Conservation (phyloP, 805 yeast species). For the Schizosaccharomyces lindneri region DNA sequence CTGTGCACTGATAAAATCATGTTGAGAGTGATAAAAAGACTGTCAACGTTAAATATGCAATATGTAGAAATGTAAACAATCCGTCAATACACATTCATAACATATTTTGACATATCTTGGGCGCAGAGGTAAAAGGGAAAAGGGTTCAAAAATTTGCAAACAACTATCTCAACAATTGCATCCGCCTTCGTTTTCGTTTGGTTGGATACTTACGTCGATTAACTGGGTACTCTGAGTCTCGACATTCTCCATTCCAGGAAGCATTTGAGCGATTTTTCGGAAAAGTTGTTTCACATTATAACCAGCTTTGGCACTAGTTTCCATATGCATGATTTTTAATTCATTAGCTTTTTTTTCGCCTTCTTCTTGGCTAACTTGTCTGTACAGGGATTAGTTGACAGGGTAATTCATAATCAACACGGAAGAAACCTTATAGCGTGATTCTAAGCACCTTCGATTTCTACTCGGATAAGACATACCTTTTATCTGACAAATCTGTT, state of each 20-base stretch:
- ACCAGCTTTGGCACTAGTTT: conserved; percentile 86
- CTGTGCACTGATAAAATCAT: conserved; percentile 18
- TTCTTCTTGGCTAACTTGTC: conserved; percentile 72
- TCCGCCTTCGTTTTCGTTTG: not conserved
- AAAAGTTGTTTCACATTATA: conserved; percentile 77
- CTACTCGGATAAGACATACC: not conserved
- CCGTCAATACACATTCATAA: too few species aligned
- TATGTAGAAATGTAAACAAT: too few species aligned
- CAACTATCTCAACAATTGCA: not conserved
- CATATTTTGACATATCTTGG: too few species aligned
- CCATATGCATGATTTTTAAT: conserved; percentile 61
- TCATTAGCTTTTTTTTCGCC: conserved; percentile 60
- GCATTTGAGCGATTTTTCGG: conserved; percentile 68
- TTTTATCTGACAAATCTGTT: conserved; percentile 14
- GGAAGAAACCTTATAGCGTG: not conserved
- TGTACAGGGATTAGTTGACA: not conserved
- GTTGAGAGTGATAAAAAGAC: too few species aligned
- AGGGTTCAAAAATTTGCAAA: conserved; percentile 26
- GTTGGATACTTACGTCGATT: not conserved
- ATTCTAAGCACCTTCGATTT: not conserved
- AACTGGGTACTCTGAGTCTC: not conserved
- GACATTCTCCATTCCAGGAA: conserved; percentile 48
- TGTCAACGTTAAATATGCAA: too few species aligned
- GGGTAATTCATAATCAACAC: not conserved
- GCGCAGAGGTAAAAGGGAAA: too few species aligned